Evolutionary conservation across 441 rosid species (phyloP).

Genomic region (Brassica hybrid): DNA sequence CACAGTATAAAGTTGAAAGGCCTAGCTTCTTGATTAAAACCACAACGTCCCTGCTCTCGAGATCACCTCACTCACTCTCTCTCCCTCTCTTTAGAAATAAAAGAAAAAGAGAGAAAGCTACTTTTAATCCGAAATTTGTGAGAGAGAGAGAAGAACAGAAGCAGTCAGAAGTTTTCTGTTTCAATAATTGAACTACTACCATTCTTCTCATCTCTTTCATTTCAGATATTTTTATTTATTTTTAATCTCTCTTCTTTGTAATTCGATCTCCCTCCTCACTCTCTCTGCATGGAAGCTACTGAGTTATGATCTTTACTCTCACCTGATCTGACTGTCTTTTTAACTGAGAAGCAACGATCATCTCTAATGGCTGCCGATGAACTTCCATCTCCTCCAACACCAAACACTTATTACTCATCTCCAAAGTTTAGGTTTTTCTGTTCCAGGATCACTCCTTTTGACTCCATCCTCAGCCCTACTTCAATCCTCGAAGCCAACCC

Average conservation of each 20-base stretch:
- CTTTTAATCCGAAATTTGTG: conserved; percentile 27
- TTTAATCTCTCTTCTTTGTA: not conserved
- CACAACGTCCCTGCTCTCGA: conserved; percentile 19
- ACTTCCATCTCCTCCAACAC: conserved; percentile 46
- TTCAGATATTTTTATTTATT: not conserved
- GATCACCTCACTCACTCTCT: conserved; percentile 10
- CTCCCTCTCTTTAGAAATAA: conserved; percentile 1
- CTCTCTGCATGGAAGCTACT: conserved; percentile 43
- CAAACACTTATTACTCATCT: conserved; percentile 39
- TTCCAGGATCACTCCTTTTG: conserved; percentile 47
- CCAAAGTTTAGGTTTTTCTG: conserved; percentile 66
- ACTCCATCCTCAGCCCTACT: conserved; percentile 62
- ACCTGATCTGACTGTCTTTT: conserved; percentile 19
- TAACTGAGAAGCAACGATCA: conserved; percentile 56
- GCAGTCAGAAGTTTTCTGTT: conserved; percentile 9
- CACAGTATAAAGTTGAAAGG: not conserved
- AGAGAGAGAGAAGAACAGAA: conserved; percentile 24
- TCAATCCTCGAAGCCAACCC: conserved; percentile 62
- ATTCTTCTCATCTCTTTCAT: conserved; percentile 12
- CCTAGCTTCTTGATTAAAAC: conserved; percentile 1
- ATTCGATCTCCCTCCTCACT: not conserved
- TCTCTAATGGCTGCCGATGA: conserved; percentile 68
- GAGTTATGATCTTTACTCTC: conserved; percentile 42
- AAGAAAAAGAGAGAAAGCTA: conserved; percentile 28
- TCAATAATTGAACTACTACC: conserved; percentile 31